A percentile compares a stretch with the other conserved stretches of the same genome.
phyloP scores from a whole-genome alignment of 352 stramenopile genomes.

The Saprolegnia diclina region DNA sequence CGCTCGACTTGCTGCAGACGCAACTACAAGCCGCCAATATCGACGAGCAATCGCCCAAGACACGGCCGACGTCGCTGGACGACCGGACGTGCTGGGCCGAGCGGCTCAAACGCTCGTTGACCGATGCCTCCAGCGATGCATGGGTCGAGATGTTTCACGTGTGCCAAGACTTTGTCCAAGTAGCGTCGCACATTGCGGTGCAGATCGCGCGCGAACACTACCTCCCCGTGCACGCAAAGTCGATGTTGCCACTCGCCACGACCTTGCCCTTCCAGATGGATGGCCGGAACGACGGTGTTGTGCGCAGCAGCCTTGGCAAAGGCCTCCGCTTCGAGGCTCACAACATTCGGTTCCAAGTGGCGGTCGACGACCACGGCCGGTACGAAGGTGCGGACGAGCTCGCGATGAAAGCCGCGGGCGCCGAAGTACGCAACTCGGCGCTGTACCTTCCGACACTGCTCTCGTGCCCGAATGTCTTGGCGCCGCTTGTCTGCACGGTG shows the following conservation, averaged over 20 bases:
- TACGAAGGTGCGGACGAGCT: slow-evolving; percentile 87
- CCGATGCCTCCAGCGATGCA: slow-evolving; percentile 48
- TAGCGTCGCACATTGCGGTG: slow-evolving; percentile 51
- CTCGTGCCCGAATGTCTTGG: slow-evolving; percentile 39
- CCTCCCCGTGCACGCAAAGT: slow-evolving; percentile 69
- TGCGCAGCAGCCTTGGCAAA: slow-evolving; percentile 39
- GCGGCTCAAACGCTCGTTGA: slow-evolving; percentile 50
- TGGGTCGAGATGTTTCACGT: slow-evolving; percentile 82
- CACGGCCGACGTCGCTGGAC: slow-evolving; percentile 25
- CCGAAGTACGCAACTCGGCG: slow-evolving; percentile 76
- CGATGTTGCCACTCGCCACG: slow-evolving; percentile 51
- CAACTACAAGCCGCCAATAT: slow-evolving; percentile 36
- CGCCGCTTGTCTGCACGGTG: slow-evolving; percentile 74
- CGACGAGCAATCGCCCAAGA: slow-evolving; percentile 2
- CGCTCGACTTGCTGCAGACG: slow-evolving; percentile 45
- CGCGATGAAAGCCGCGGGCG: slow-evolving; percentile 74
- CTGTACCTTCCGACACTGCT: slow-evolving; percentile 53
- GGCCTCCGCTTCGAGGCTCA: slow-evolving; percentile 77
- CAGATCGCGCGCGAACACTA: slow-evolving; percentile 79
- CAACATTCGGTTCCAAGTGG: slow-evolving; percentile 88
- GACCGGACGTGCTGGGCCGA: slow-evolving; percentile 62
- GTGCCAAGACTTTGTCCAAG: slow-evolving; percentile 86
- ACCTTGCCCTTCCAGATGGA: slow-evolving; percentile 40
- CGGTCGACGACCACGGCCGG: slow-evolving; percentile 84
- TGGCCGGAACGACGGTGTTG: slow-evolving; percentile 51